Base-by-base conservation (phyloP, 768 basidiomycete genomes). In the Tephrocybe sp. region DNA sequence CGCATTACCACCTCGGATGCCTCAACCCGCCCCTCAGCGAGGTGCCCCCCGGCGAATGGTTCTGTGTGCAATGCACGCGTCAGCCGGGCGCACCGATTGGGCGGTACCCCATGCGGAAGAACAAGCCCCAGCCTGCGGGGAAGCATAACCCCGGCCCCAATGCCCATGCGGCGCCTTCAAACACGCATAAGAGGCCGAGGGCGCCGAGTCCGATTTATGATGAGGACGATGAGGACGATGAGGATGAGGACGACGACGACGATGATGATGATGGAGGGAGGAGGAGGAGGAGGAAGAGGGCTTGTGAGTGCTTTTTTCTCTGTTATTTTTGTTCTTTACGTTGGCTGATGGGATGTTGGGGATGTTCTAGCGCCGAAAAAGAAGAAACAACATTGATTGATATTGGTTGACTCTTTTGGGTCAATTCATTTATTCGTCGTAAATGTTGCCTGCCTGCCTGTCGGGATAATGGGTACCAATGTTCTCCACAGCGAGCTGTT, bases 21-120 rank as follows among this genome's bases (percentile, higher is more conserved):
- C 79, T 95, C 37, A 70, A 74, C 35, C 92, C 93, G 15, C 91
- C 93, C 2, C 69, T 98, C 38, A 64, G 70, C 13, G 81, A 76
- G 4, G 73, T 95, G 15, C 95, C 95, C 0, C 87, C 89, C 27
- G 95, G 90, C 30, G 89, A 94, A 69, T 94, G 93, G 92, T 92
- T 92, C 75, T 96, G 93, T 60, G 83, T 87, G 0, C 74, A 80
- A 48, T 96, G 93, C 61, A 66, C 69, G 9, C 73, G 74, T 27
- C 75, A 79, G 18, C 84, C 84, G 3, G 79, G 78, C 9, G 80
- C 79, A 5, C 77, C 81, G 5, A 72, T 78, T 4, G 78, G 76
- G 16, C 60, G 62, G 9, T 69, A 68, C 62, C 67, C 68, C 3
- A 54, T 58, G 1, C 62, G 62, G 47, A 64, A 64, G 40, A 38